These are phyloP conservation scores for Exobasidium rhododendri DNA, from an alignment of 1,284 basidiomycete genomes.

Conservation along the genomic window DNA sequence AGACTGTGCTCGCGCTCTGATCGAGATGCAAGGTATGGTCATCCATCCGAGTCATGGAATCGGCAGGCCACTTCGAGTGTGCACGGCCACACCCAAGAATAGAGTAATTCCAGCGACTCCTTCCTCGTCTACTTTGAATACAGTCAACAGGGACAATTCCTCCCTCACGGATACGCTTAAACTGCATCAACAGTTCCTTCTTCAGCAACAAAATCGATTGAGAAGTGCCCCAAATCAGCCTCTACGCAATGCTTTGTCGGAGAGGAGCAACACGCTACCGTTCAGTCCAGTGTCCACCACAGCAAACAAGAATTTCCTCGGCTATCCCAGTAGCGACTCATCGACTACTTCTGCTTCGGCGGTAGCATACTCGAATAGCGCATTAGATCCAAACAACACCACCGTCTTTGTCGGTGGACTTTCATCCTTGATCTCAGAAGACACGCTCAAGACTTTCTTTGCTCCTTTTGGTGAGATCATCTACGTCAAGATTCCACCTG, in stretches of 20 bases:
- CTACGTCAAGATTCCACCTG: constrained; percentile 82
- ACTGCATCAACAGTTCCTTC: not conserved
- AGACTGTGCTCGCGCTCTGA: constrained; percentile 47
- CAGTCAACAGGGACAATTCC: not conserved
- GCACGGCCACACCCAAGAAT: constrained; percentile 46
- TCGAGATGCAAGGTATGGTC: constrained; percentile 47
- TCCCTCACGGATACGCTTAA: not conserved
- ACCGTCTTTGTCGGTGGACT: constrained; percentile 54
- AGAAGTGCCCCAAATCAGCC: not conserved
- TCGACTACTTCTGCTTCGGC: not conserved
- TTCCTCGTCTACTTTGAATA: not conserved
- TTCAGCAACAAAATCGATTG: not conserved
- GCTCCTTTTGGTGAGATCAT: constrained; percentile 50
- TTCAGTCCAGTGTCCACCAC: not conserved
- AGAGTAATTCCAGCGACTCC: constrained; percentile 8
- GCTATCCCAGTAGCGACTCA: not conserved
- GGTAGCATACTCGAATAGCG: constrained; percentile 17
- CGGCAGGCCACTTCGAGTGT: constrained; percentile 43
- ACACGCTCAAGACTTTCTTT: constrained; percentile 49
- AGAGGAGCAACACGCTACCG: not conserved
- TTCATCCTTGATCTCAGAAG: constrained; percentile 48
- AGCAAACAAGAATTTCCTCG: not conserved
- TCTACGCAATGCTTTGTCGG: not conserved
- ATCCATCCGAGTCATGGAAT: constrained; percentile 33
- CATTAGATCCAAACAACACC: constrained; percentile 51